These are phyloP conservation scores for Rhodotorula mucilaginosa DNA, from an alignment of 1,284 basidiomycete species.

Conservation along the genomic window DNA sequence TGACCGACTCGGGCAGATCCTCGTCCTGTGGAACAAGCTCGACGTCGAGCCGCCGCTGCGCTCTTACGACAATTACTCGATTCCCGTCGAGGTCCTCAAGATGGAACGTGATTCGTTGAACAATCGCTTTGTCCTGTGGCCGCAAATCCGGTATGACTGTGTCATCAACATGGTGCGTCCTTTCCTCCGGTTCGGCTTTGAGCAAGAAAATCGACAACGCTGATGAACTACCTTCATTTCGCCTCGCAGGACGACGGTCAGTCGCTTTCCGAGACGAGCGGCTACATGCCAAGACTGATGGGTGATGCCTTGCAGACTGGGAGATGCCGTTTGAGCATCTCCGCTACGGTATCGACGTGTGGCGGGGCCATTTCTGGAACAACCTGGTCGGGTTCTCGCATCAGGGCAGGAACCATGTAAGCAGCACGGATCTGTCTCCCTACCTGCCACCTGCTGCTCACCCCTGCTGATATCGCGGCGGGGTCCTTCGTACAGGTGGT, in stretches of 20 bases:
- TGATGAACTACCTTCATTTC: neutral
- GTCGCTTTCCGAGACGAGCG: neutral
- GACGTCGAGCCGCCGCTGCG: constrained; percentile 1
- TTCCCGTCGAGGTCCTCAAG: constrained; percentile 15
- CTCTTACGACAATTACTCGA: neutral
- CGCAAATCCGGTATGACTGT: constrained; percentile 8
- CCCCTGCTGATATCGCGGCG: neutral
- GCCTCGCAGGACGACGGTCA: constrained; percentile 6
- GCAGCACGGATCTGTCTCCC: too few species aligned
- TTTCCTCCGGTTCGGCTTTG: neutral
- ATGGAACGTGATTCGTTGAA: constrained; percentile 13
- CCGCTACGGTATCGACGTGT: constrained; percentile 4
- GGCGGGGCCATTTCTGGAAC: constrained; percentile 11
- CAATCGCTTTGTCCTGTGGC: constrained; percentile 14
- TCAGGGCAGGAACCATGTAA: constrained; percentile 7
- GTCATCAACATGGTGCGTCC: constrained; percentile 10
- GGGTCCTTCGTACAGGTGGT: neutral
- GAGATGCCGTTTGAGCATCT: constrained; percentile 19
- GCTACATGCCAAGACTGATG: neutral
- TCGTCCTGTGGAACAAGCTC: constrained; percentile 19
- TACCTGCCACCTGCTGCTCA: neutral
- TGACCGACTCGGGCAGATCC: constrained; percentile 14
- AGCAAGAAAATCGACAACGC: neutral
- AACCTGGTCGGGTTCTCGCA: constrained; percentile 2
- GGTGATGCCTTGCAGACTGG: constrained; percentile 2